Evolutionary conservation across 805 yeast genomes (phyloP).

Genomic region (Lipomyces yamadae): DNA sequence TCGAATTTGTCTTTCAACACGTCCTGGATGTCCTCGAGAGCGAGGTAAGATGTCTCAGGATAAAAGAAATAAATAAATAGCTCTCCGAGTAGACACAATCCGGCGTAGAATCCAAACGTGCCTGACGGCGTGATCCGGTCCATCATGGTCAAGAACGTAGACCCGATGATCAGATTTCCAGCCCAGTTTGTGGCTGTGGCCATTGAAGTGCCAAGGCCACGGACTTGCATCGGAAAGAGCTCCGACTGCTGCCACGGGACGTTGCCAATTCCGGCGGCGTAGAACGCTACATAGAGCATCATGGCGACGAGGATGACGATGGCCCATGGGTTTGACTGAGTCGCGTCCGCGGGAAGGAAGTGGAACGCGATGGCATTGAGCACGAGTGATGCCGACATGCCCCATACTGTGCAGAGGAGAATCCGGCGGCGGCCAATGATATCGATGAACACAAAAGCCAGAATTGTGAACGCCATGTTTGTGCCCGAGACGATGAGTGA

Average conservation of each 20-base stretch:
- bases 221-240: constrained; percentile 88
- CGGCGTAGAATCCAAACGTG: constrained; percentile 90
- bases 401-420: constrained; percentile 78
- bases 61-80: constrained; percentile 79
- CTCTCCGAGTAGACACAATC: constrained; percentile 71
- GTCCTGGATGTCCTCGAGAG: constrained; percentile 87
- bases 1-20: constrained; percentile 85
- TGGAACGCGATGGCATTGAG: constrained; percentile 92
- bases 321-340: constrained; percentile 63
- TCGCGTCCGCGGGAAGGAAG: constrained; percentile 66
- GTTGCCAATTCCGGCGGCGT: constrained; percentile 94
- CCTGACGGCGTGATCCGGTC: constrained; percentile 93
- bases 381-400: constrained; percentile 77
- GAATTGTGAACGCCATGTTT: constrained; percentile 82
- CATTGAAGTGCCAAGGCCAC: constrained; percentile 89
- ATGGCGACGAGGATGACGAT: constrained; percentile 81
- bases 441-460: constrained; percentile 88
- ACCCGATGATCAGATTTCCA: constrained; percentile 87
- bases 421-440: constrained; percentile 85
- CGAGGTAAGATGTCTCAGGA: constrained; percentile 90
- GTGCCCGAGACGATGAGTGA: constrained; percentile 93
- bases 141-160: constrained; percentile 93
- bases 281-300: constrained; percentile 85
- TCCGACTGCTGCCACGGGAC: constrained; percentile 99
- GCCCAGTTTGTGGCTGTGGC: constrained; percentile 96